Conservation (phyloP, 345 rosid species). For the Salix caprea region DNA sequence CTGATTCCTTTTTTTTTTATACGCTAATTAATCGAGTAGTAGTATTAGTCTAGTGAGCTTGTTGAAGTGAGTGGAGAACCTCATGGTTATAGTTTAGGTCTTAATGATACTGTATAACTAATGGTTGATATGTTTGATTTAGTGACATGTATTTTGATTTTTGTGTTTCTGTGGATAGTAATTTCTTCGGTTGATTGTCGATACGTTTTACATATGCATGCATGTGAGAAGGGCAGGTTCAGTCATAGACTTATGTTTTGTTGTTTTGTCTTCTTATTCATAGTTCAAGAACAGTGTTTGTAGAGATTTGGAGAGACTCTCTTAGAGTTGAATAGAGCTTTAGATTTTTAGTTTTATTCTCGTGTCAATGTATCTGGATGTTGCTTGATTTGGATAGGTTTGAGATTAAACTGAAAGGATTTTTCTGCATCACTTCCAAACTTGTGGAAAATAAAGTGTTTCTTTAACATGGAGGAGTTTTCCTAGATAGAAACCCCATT, state of each 20-base stretch:
- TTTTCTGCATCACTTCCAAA: not conserved
- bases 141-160: slow-evolving; percentile 1
- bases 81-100: slow-evolving; percentile 13
- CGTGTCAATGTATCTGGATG: not conserved
- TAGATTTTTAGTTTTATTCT: not conserved
- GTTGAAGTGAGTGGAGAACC: slow-evolving; percentile 14
- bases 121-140: not conserved
- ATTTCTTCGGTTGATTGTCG: not conserved
- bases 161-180: not conserved
- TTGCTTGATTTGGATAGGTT: not conserved
- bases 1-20: not conserved
- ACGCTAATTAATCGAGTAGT: not conserved
- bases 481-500: not conserved
- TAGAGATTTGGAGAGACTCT: not conserved
- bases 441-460: not conserved
- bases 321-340: not conserved
- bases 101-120: not conserved
- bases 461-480: not conserved
- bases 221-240: not conserved
- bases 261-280: not conserved
- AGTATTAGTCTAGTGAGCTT: slow-evolving; percentile 16
- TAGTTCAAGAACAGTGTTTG: not conserved
- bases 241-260: not conserved
- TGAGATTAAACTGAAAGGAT: not conserved
- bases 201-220: not conserved